Evolutionary conservation across 78 protist genomes (phyloP), one percentile per base, ranked within the genome.

Genomic region (Blattamonas nauphoetae): DNA sequence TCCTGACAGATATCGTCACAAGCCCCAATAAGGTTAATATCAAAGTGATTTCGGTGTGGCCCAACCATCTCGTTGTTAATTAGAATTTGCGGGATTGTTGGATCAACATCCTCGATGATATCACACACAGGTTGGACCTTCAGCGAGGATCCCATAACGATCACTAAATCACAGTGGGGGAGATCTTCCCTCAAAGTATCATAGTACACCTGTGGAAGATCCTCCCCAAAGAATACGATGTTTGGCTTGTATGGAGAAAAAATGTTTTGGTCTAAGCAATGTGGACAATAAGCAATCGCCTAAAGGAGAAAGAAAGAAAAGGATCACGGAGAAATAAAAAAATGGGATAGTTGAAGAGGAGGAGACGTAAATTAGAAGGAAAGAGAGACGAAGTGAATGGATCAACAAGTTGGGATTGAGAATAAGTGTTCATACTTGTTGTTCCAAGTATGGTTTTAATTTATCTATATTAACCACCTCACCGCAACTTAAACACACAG

Each of bases 11-110:
- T n/a, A n/a, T n/a, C n/a, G n/a, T n/a, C n/a, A n/a, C n/a, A n/a
- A n/a, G n/a, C n/a, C n/a, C 84, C 87, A 5, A 63, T 44, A 1
- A 84, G 79, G 45, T 45, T 81, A 2, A 78, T 5, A 45, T 82
- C 88, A 29, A 81, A 41, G 1, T n/a, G 44, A 41, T 42, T 36
- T 11, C 5, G 32, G 29, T 29, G 42, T n/a, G n/a, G n/a, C 3
- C 93, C 93, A 5, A 86, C 91, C 21, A n/a, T 38, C 34, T 94
- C 95, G 5, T 89, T 41, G 85, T 94, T 94, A 86, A 94, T 92
- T 3, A 94, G 88, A 1, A 94, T 35, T n/a, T 93, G 89, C 2
- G 94, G 94, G 45, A 35, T n/a, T n/a, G n/a, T n/a, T n/a, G n/a
- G n/a, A n/a, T n/a, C n/a, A n/a, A n/a, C n/a, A n/a, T n/a, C n/a